Base-by-base conservation (phyloP, 2,329 filamentous ascomycete species). In the Colletotrichum costaricense region DNA sequence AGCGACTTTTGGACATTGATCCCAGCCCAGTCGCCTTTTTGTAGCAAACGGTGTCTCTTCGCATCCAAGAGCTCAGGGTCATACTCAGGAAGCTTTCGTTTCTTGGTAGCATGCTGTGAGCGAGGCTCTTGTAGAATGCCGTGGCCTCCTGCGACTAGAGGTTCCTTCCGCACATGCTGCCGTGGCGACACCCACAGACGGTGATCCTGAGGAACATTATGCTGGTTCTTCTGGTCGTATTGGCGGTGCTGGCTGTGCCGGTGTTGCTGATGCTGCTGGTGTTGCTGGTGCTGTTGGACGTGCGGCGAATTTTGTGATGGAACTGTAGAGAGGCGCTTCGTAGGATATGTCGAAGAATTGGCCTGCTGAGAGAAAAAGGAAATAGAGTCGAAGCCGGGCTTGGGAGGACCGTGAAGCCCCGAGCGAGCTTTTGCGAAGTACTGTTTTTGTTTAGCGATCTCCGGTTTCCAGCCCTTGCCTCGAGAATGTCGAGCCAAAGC, bases 361-460 rank as follows among this genome's bases (percentile, higher is more conserved):
- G 49, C 46, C n/a, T 49, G 59, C 5, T 54, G 35, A 78, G 66
- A 78, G 78, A 11, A 80, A 80, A 28, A 82, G 49, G 65, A 82
- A 81, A 57, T 54, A 12, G 67, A 52, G 6, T 54, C 28, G 4
- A 52, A n/a, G 9, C 9, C 58, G 16, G 68, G 46, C 19, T 46
- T 62, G 4, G 54, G 63, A 22, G 30, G n/a, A 24, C 35, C 58
- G 6, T 28, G 38, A 35, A 49, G n/a, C 16, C 52, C 59, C 7
- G 52, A 42, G 12, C 63, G 81, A 5, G 78, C 79, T 67, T 80
- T 82, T 22, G 83, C 83, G 74, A 85, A 85, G 66, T 82, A 81
- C 65, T 81, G 75, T 57, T 80, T 82, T 74, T 86, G 84, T 19
- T 80, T 81, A 24, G 79, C 77, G 22, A 75, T 70, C 52, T 84